Evolutionary conservation across 352 stramenopile species (phyloP), one percentile per base, ranked within the genome.

Genomic region (Phytopythium cucurbitacearum): DNA sequence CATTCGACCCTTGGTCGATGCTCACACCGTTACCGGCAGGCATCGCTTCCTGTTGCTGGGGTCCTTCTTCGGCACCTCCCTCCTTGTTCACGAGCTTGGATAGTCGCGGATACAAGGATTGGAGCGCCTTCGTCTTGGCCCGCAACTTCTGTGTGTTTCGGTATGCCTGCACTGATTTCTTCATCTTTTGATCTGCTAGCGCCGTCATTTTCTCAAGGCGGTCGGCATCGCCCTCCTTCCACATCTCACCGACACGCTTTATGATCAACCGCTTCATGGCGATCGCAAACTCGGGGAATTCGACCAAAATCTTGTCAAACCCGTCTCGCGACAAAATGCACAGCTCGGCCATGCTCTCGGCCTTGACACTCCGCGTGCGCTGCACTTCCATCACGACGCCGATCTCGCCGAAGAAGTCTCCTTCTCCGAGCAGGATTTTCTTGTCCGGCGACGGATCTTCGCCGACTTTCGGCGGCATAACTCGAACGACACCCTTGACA

Each of bases 191-290:
- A 48, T 87, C 78, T 0, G 77, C 71, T 7, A 89, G 64, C 40
- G 63, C 56, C 12, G 75, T 87, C 78, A 87, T 85, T 48, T 83
- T 86, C 50, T 89, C 75, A 43, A 87, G 79, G 38, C 64, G 61
- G 38, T 85, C 71, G 4, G 64, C 54, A 8, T 45, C 49, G 15
- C 39, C 57, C 4, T 69, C 59, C 28, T 71, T 62, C 70, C 73
- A 87, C 71, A 87, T 82, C 52, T 85, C 64, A 6, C 69, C 70
- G 38, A 88, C 72, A 36, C 80, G 73, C 60, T 86, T 85, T 48
- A 88, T 73, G 40, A 88, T 85, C 9, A 88, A 53, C 6, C 77
- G 76, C 65, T 84, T 85, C 76, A 89, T 87, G 6, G 69, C 70
- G 5, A 56, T 84, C 7, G 74, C 80, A 41, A 90, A 90, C 57